Base-by-base conservation (phyloP, 371 early-diverging fungal species). In the Dinochytrium kinnereticum region DNA sequence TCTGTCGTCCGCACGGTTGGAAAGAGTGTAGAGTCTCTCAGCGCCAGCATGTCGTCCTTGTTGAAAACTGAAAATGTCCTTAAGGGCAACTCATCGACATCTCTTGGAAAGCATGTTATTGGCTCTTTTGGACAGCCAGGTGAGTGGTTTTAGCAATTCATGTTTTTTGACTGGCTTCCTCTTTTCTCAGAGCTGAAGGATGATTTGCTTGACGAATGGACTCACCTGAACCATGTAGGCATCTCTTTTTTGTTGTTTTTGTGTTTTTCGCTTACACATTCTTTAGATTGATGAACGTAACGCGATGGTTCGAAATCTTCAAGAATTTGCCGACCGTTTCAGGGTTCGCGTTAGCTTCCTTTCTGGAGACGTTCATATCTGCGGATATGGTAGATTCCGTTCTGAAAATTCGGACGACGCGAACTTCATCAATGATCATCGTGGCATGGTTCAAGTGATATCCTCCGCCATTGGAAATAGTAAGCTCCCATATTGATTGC, bases 351-450 rank as follows among this genome's bases (percentile, higher is more conserved):
- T 94, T n/a, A 90, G 91, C 0, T 91, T 95, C 75, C 77, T 95
- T 15, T 89, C 90, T 2, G 96, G 95, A 40, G 96, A 95, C 78
- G 95, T 95, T 53, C 96, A 96, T 76, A 93, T 92, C 72, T 87
- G 90, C 64, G 94, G 91, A 15, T 86, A 90, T 26, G 79, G 79
- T 21, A 59, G 72, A 24, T 70, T 78, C 67, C 1, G 68, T 15
- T 53, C 75, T 10, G 55, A 59, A 30, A 28, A 64, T 61, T 57
- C 44, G 3, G 66, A 39, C 2, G 64, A 26, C 34, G 34, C 64
- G 28, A 49, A 70, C 24, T 51, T 71, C 26, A 28, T 38, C 33
- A 30, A 24, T 37, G 75, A 74, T 34, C 75, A n/a, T 30, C 28
- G 69, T 15, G 72, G 59, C 49, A 78, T 78, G 75, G 72, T 33